These are phyloP conservation scores for Cryptococcus maquisensis DNA, from an alignment of 1,284 basidiomycete species.

Conservation along the genomic window DNA sequence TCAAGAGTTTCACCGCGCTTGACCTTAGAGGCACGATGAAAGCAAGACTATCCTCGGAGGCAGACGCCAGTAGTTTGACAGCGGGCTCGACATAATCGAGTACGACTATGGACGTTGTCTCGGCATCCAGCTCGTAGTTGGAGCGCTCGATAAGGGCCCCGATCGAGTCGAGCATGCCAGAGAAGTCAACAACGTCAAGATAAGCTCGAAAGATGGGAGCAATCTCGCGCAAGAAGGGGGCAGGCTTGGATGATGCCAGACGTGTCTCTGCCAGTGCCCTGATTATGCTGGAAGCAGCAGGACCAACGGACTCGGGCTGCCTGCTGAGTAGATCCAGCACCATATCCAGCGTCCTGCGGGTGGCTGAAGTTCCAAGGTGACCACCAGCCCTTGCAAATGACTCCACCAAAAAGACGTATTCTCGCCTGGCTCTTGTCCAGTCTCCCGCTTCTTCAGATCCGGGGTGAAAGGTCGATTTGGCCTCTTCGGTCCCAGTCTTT, in stretches of 20 bases:
- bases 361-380: constrained; percentile 52
- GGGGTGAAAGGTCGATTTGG: constrained; percentile 52
- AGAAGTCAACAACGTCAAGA: constrained; percentile 59
- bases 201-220: constrained; percentile 59
- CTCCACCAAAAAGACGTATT: constrained; percentile 61
- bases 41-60: constrained; percentile 56
- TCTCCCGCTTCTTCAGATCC: constrained; percentile 55
- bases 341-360: constrained; percentile 58
- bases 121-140: constrained; percentile 55
- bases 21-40: constrained; percentile 54
- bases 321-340: constrained; percentile 57
- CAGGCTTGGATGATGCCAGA: constrained; percentile 45
- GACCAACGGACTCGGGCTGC: constrained; percentile 18
- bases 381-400: constrained; percentile 60
- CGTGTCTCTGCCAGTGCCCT: constrained; percentile 28
- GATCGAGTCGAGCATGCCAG: constrained; percentile 59
- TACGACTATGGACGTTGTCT: constrained; percentile 58
- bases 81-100: constrained; percentile 59
- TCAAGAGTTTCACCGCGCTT: constrained; percentile 57
- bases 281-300: constrained; percentile 27
- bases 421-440: constrained; percentile 58
- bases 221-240: constrained; percentile 58
- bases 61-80: constrained; percentile 55
- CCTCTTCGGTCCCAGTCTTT: constrained; percentile 28
- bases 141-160: constrained; percentile 53